Evolutionary conservation across 495 filamentous ascomycete species (phyloP).

Genomic region (Neurospora sp.): DNA sequence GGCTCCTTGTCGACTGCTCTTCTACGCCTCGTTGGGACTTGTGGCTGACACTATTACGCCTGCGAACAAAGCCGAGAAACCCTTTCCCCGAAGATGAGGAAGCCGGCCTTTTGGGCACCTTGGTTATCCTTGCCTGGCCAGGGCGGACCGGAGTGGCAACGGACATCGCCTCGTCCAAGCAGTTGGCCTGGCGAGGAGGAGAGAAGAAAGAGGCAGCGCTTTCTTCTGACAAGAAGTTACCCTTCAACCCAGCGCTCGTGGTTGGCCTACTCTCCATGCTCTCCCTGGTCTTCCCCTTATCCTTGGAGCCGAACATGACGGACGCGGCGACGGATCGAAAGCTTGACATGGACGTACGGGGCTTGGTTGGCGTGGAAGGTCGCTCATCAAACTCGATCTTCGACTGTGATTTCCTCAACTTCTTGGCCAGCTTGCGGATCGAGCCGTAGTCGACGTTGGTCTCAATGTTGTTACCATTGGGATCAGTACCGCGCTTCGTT

Average conservation of each 20-base stretch:
- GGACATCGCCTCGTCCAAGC: neutral
- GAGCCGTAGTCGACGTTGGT: constrained; percentile 8
- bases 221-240: neutral
- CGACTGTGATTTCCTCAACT: constrained; percentile 19
- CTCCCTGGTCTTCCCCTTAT: neutral
- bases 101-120: neutral
- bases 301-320: neutral
- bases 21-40: neutral
- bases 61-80: neutral
- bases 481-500: constrained; percentile 17
- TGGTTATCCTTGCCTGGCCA: neutral
- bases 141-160: neutral
- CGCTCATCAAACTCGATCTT: neutral
- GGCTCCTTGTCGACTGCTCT: neutral
- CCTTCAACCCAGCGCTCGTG: neutral
- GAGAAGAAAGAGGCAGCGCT: neutral
- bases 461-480: constrained; percentile 2
- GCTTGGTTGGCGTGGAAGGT: neutral
- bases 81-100: neutral
- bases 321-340: neutral
- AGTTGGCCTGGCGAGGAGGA: neutral
- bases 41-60: neutral
- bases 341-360: constrained; percentile 8
- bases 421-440: constrained; percentile 27
- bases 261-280: neutral